Conservation (phyloP, 148 eudicot species). For the Fagopyrum tataricum region DNA sequence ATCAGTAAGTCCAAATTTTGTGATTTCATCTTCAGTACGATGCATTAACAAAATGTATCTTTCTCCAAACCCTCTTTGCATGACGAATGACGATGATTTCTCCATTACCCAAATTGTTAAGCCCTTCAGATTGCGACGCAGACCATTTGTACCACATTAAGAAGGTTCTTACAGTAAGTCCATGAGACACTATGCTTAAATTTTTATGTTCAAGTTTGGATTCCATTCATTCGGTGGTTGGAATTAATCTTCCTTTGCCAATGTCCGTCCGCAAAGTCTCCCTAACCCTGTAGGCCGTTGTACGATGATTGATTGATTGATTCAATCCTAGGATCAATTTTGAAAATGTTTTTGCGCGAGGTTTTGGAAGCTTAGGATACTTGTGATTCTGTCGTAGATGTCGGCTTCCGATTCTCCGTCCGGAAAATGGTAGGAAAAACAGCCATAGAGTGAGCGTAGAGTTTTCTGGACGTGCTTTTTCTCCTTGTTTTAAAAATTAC, state of each 20-base stretch:
- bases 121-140: slow-evolving; percentile 44
- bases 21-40: slow-evolving; percentile 31
- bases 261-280: slow-evolving; percentile 45
- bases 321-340: not conserved
- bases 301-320: not conserved
- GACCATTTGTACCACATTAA: slow-evolving; percentile 63
- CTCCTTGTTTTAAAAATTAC: slow-evolving; percentile 45
- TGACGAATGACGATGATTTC: slow-evolving; percentile 42
- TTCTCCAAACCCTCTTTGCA: slow-evolving; percentile 52
- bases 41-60: slow-evolving; percentile 45
- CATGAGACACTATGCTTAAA: slow-evolving; percentile 55
- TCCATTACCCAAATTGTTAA: slow-evolving; percentile 32
- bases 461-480: slow-evolving; percentile 41
- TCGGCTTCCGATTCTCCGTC: slow-evolving; percentile 58
- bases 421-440: slow-evolving; percentile 51
- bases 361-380: slow-evolving; percentile 8
- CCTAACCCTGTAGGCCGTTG: slow-evolving; percentile 34
- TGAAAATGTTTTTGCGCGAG: not conserved
- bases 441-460: slow-evolving; percentile 29
- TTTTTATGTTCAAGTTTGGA: slow-evolving; percentile 46
- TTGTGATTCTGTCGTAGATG: slow-evolving; percentile 51
- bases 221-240: slow-evolving; percentile 45
- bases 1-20: slow-evolving; percentile 41
- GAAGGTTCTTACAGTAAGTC: slow-evolving; percentile 39
- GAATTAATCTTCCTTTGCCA: slow-evolving; percentile 43